Conservation (phyloP, 2,329 filamentous ascomycete genomes). For the Colletotrichum shisoi region DNA sequence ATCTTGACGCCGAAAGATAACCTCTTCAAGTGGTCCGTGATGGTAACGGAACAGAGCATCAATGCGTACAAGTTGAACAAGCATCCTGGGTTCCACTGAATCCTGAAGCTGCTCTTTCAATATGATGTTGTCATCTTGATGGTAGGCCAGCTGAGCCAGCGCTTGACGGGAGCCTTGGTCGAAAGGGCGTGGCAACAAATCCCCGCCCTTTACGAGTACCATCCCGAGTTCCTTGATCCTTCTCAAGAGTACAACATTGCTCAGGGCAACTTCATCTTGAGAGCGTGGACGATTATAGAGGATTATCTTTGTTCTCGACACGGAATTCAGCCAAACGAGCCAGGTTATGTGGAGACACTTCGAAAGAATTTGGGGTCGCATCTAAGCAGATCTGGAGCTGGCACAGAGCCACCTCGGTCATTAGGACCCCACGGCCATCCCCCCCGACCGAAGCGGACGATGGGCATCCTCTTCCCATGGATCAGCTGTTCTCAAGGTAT, state of each 20-base stretch:
- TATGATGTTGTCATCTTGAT: constrained; percentile 64
- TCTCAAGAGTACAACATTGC: constrained; percentile 32
- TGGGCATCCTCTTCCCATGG: constrained; percentile 4
- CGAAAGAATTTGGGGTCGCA: constrained; percentile 3
- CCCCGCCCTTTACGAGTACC: constrained; percentile 56
- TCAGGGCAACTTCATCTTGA: constrained; percentile 20
- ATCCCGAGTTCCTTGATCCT: constrained; percentile 60
- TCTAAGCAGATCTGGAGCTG: constrained; percentile 3
- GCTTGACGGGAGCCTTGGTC: constrained; percentile 58
- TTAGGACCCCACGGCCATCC: not conserved
- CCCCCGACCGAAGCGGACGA: not conserved
- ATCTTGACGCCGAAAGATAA: constrained; percentile 60
- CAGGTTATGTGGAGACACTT: constrained; percentile 14
- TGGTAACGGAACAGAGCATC: constrained; percentile 57
- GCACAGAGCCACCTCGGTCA: not conserved
- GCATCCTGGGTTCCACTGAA: constrained; percentile 61
- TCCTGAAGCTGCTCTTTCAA: constrained; percentile 62
- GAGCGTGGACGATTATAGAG: constrained; percentile 19
- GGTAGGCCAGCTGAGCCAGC: constrained; percentile 61
- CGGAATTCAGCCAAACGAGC: constrained; percentile 19
- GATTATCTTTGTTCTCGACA: constrained; percentile 19
- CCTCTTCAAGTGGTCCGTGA: constrained; percentile 63
- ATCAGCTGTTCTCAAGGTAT: constrained; percentile 25
- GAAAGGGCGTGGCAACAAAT: constrained; percentile 62
- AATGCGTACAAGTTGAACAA: constrained; percentile 53